phyloP scores from a whole-genome alignment of 192 early-diverging fungal genomes.

The Podila minutissima region DNA sequence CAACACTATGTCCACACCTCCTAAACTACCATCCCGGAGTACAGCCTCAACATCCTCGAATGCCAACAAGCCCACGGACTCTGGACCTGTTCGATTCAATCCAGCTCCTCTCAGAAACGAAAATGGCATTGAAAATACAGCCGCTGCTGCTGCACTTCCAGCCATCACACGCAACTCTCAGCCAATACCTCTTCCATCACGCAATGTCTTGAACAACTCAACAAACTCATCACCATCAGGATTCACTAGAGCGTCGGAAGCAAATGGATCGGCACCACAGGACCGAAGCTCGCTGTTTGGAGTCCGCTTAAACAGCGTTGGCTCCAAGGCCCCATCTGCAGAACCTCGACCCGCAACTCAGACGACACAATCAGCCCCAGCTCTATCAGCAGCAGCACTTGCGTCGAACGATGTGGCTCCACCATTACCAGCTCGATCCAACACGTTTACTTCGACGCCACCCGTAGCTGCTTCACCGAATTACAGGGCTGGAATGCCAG shows the following conservation, averaged over 20 bases:
- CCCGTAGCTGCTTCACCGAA: conserved; percentile 4
- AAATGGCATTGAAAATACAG: neutral
- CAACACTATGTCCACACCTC: conserved; percentile 11
- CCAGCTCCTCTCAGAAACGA: conserved; percentile 4
- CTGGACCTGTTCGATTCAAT: conserved; percentile 33
- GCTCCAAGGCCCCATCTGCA: neutral
- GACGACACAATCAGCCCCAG: conserved; percentile 17
- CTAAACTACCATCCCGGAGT: conserved; percentile 26
- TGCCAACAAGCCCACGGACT: conserved; percentile 1
- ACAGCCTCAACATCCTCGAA: neutral
- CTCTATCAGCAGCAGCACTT: conserved; percentile 9
- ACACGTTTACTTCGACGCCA: conserved; percentile 16
- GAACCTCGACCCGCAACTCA: neutral
- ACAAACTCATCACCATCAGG: neutral
- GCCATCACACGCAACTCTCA: conserved; percentile 28
- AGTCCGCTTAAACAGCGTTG: conserved; percentile 28
- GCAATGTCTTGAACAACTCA: conserved; percentile 1
- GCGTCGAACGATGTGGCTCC: conserved; percentile 11
- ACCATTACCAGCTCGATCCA: conserved; percentile 25
- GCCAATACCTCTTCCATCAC: conserved; percentile 33
- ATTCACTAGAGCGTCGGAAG: neutral
- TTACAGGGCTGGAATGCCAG: conserved; percentile 10
- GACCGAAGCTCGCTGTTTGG: conserved; percentile 19
- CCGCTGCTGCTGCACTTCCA: conserved; percentile 12
- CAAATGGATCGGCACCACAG: neutral